These are phyloP conservation scores for Pisolithus microcarpus DNA, from an alignment of 768 basidiomycete genomes.

Conservation along the genomic window DNA sequence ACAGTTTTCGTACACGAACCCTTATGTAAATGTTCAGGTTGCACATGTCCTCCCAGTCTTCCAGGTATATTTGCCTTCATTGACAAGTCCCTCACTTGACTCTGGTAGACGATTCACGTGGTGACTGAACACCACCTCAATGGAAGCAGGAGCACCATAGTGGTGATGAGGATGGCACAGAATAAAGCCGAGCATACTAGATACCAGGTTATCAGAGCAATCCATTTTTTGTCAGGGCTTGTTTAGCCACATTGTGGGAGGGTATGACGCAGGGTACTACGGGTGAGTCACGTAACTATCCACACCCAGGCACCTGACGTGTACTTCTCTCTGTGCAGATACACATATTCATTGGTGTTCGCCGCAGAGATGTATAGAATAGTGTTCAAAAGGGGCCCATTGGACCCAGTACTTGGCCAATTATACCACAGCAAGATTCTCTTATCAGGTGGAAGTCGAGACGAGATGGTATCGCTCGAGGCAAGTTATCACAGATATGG, in stretches of 20 bases:
- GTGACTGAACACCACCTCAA: too few relatives aligned
- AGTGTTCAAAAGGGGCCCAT: slow-evolving; percentile 68
- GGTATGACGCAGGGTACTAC: slow-evolving; percentile 58
- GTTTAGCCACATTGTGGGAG: slow-evolving; percentile 73
- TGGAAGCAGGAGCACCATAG: too few relatives aligned
- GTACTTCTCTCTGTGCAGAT: slow-evolving; percentile 28
- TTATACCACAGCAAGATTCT: slow-evolving; percentile 74
- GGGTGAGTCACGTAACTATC: slow-evolving; percentile 28
- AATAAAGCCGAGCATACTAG: too few relatives aligned
- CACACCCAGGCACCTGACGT: slow-evolving; percentile 5
- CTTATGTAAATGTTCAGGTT: too few relatives aligned
- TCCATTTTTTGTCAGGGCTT: too few relatives aligned
- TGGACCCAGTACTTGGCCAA: slow-evolving; percentile 59
- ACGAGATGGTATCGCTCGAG: slow-evolving; percentile 72
- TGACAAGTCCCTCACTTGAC: too few relatives aligned
- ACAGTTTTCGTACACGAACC: too few relatives aligned
- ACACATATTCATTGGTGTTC: slow-evolving; percentile 59
- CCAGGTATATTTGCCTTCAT: too few relatives aligned
- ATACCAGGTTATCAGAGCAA: too few relatives aligned
- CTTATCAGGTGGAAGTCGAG: slow-evolving; percentile 64
- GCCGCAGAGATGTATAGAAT: slow-evolving; percentile 34
- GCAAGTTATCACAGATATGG: slow-evolving; percentile 25
- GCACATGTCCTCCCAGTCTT: too few relatives aligned
- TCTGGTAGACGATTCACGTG: too few relatives aligned
- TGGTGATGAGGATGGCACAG: too few relatives aligned